Conservation (phyloP, 2,329 filamentous ascomycete species). For the Tolypocladium album region DNA sequence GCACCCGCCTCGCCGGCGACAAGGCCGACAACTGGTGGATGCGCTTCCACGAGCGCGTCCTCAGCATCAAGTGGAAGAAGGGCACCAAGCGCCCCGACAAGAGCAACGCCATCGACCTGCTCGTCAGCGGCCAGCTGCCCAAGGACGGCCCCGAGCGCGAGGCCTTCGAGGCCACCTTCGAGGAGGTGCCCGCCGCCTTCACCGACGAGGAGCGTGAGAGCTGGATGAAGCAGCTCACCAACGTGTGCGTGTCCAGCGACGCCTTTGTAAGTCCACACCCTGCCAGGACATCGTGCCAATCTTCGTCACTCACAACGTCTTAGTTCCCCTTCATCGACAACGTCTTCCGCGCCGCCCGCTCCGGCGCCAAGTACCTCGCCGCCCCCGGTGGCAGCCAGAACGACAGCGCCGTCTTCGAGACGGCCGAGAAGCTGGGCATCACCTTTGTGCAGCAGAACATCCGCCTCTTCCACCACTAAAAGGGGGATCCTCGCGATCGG, state of each 20-base stretch:
- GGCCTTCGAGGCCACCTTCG: conserved; percentile 81
- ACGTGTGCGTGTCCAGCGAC: conserved; percentile 84
- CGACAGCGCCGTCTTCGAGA: conserved; percentile 71
- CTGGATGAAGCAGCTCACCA: conserved; percentile 73
- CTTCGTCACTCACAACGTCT: not conserved
- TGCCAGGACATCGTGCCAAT: not conserved
- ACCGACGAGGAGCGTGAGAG: conserved; percentile 72
- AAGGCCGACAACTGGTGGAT: conserved; percentile 99
- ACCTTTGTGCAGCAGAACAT: conserved; percentile 93
- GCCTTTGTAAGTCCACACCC: conserved; percentile 68
- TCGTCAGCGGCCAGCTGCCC: conserved; percentile 84
- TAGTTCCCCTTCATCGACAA: conserved; percentile 99
- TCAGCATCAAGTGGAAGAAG: conserved; percentile 92
- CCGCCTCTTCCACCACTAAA: conserved; percentile 87
- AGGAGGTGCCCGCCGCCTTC: conserved; percentile 76
- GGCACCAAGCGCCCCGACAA: conserved; percentile 94
- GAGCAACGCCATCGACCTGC: conserved; percentile 93
- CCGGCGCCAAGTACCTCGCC: conserved; percentile 91
- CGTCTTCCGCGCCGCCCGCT: conserved; percentile 80
- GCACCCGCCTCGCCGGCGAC: conserved; percentile 91
- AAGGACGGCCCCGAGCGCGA: conserved; percentile 74
- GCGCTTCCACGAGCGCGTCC: conserved; percentile 85
- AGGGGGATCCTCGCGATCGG: not conserved
- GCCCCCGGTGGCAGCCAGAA: conserved; percentile 87
- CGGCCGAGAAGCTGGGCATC: conserved; percentile 83